Base-by-base conservation (phyloP, 805 yeast species). In the Yarrowia porcina region DNA sequence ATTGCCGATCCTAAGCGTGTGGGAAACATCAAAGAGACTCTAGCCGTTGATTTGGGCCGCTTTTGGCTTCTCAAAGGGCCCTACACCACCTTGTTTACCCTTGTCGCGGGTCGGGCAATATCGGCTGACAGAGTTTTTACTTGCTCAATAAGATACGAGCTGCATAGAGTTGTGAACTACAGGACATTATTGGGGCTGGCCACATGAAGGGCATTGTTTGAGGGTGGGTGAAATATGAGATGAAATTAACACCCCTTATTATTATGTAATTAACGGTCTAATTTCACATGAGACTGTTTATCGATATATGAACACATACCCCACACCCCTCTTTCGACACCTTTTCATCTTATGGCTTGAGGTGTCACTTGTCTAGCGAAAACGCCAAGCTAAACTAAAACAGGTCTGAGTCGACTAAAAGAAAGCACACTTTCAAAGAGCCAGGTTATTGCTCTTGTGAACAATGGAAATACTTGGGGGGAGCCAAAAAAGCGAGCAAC, bases 81-180 rank as follows among this genome's bases (percentile, higher is more conserved):
- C 12, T 28, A 27, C 20, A 20, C 20, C n/a, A 18, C 27, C 38
- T 32, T 18, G 36, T 30, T 30, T 4, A 32, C 56, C 56, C 56
- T 30, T 49, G 56, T 49, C 28, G 28, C 25, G 18, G 18, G 28
- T 49, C 56, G 39, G 56, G 30, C 38, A 49, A 49, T 25, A 12
- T 49, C 56, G 56, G 56, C 28, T 49, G 39, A 49, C 28, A 49
- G 20, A 47, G 38, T 47, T 47, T 47, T 39, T 47, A 12, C 54
- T 49, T 49, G 56, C 56, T 49, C 56, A 49, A 45, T 45, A 32
- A 49, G 38, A 49, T 49, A 49, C 39, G 39, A 49, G 56, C 56
- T 49, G 56, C 56, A 49, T 49, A 47, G 56, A 49, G 56, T 32
- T 32, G n/a, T n/a, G 39, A 23, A 27, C 27, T 15, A 32, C 56